Evolutionary conservation across 345 rosid genomes (phyloP), one percentile per base, ranked within the genome.

Genomic region (Anacardium occidentale): DNA sequence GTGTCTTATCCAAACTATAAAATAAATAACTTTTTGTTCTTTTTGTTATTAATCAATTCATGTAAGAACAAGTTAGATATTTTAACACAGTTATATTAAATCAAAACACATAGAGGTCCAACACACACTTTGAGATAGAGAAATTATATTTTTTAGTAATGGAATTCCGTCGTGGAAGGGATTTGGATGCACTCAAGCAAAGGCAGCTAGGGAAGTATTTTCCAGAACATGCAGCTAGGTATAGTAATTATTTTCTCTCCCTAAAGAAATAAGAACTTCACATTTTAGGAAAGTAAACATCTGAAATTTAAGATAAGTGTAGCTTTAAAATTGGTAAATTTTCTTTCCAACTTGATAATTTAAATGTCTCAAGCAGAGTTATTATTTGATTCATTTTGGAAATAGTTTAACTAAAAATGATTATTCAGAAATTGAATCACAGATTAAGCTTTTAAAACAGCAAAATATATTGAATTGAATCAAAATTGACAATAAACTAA

Each of bases 151-250:
- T 96, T 82, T 81, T 94, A 79, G 86, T 94, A 17, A 91, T 94
- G 97, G 98, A 94, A 87, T 91, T 89, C 72, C 91, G 98, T 75
- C 97, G 97, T 18, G 97, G 96, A 0, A 97, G 98, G 57, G 97
- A 91, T 76, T 75, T 94, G 76, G 90, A 91, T 78, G 84, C 91
- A 29, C 90, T 91, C 70, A 66, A 91, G 79, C 97, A 91, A 77
- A 88, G 84, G 67, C 97, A 90, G 81, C 97, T 87, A 3, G 97
- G 96, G 47, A 91, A 94, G 74, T 85, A 80, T 81, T 94, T 94
- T 76, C 77, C 92, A 3, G 98, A 94, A 77, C 89, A 90, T 62
- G 98, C 97, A 60, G 98, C 93, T 40, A 82, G 95, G 98, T 94
- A 34, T 62, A 60, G 81, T 42, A 59, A 32, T 26, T 62, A 22